A percentile compares a stretch with the other conserved stretches of the same genome.
Evolutionary conservation across 768 basidiomycete genomes (phyloP).

Genomic region (Pleurotus platypus): DNA sequence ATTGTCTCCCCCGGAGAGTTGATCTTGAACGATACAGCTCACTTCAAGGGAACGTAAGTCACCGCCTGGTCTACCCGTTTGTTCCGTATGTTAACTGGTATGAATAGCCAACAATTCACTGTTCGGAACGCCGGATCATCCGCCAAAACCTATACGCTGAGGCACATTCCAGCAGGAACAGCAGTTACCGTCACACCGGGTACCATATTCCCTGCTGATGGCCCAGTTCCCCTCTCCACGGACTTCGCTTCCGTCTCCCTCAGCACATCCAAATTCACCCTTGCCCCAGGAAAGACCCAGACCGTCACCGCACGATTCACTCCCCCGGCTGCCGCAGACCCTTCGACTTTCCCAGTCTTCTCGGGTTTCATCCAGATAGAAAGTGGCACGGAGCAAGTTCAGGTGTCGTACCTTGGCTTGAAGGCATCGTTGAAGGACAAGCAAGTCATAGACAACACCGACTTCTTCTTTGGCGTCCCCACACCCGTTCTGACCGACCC

Average conservation of each 20-base stretch:
- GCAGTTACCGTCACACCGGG: constrained; percentile 41
- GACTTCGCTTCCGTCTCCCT: constrained; percentile 44
- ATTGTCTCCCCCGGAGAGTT: constrained; percentile 54
- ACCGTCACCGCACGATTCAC: constrained; percentile 41
- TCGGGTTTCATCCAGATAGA: constrained; percentile 41
- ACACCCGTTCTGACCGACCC: constrained; percentile 40
- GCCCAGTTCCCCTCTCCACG: constrained; percentile 43
- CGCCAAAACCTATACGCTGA: constrained; percentile 41
- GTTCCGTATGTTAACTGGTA: not conserved
- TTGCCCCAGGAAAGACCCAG: constrained; percentile 38
- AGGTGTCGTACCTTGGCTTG: constrained; percentile 34
- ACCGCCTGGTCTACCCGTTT: constrained; percentile 3
- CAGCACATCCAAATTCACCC: constrained; percentile 37
- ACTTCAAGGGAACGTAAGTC: constrained; percentile 42
- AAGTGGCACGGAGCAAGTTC: constrained; percentile 22
- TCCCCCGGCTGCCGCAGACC: constrained; percentile 35
- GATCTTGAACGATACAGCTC: constrained; percentile 61
- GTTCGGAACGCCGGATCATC: constrained; percentile 46
- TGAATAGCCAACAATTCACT: constrained; percentile 41
- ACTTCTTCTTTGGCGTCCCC: constrained; percentile 39
- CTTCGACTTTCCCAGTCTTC: constrained; percentile 39
- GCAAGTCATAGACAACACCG: constrained; percentile 49
- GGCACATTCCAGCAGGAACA: constrained; percentile 56
- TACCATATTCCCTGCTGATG: constrained; percentile 4
- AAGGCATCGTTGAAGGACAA: constrained; percentile 40